Evolutionary conservation across 148 eudicot genomes (phyloP).

Genomic region (Limonium bicolor): DNA sequence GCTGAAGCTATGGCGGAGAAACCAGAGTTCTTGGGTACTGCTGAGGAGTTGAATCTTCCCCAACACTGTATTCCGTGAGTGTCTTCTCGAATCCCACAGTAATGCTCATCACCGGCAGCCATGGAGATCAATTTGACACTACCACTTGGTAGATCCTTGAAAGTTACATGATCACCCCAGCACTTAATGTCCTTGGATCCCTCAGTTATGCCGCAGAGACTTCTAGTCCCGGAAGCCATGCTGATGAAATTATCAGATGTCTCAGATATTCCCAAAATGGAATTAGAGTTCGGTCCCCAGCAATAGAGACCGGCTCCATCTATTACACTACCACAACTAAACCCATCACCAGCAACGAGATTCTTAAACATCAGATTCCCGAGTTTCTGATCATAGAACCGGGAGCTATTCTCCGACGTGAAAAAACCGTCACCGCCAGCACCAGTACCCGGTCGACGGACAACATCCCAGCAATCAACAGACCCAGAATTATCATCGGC

Average conservation of each 20-base stretch:
- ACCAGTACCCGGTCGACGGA: constrained; percentile 8
- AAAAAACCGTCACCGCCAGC: no score
- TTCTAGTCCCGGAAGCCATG: constrained; percentile 36
- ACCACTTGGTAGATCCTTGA: constrained; percentile 24
- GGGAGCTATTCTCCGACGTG: constrained; percentile 36
- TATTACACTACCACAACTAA: constrained; percentile 45
- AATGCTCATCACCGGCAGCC: constrained; percentile 55
- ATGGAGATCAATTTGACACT: constrained; percentile 39
- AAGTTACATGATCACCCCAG: constrained; percentile 38
- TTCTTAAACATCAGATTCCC: constrained; percentile 20
- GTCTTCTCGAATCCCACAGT: constrained; percentile 80
- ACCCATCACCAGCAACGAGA: constrained; percentile 80
- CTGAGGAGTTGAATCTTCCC: constrained; percentile 60
- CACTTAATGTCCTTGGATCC: constrained; percentile 46
- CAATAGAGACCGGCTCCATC: constrained; percentile 49
- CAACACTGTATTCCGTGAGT: constrained; percentile 73
- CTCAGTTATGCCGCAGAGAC: constrained; percentile 50
- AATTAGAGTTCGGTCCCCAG: constrained; percentile 84
- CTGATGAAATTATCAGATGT: constrained; percentile 16
- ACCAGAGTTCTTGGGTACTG: constrained; percentile 57
- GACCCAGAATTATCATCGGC: constrained; percentile 24
- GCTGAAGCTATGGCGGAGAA: constrained; percentile 66
- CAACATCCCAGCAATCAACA: constrained; percentile 87
- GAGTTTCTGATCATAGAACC: constrained; percentile 34
- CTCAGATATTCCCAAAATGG: constrained; percentile 21